These are phyloP conservation scores for Termitomyces heimii DNA, from an alignment of 768 basidiomycete species.

Conservation along the genomic window DNA sequence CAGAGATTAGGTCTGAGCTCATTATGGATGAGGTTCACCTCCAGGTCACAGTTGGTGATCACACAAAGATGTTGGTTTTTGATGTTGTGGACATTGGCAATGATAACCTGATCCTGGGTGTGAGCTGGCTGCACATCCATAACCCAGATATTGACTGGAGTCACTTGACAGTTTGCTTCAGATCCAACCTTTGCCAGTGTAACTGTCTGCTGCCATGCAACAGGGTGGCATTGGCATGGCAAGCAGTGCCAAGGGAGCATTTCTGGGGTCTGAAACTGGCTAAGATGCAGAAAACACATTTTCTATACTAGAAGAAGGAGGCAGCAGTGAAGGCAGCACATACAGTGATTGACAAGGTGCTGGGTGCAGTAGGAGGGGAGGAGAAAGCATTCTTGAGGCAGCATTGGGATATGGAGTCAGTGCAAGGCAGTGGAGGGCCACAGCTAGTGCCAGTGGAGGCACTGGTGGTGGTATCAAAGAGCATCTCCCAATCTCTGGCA, in stretches of 20 bases:
- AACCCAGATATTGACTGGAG: background rate
- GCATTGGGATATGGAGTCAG: background rate
- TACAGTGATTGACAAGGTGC: background rate
- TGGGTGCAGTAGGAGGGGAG: background rate
- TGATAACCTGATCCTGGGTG: background rate
- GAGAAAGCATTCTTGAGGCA: background rate
- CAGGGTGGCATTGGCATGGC: background rate
- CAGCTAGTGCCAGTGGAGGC: background rate
- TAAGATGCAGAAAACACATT: background rate
- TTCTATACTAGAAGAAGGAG: background rate
- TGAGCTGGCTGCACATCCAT: background rate
- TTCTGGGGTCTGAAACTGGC: background rate
- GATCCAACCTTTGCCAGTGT: background rate
- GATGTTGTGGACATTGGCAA: background rate
- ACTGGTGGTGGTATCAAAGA: background rate
- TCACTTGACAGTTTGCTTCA: background rate
- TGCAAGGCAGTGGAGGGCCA: background rate
- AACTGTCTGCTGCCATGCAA: background rate
- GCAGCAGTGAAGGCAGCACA: rapidly evolving
- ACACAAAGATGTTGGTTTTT: background rate
- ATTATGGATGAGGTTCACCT: background rate
- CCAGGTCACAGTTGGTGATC: background rate
- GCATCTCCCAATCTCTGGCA: background rate
- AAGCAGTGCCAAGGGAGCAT: background rate
- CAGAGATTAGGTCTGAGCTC: too few species aligned